These are phyloP conservation scores for Microglena sp. DNA, from an alignment of 139 green algal species.

Conservation along the genomic window DNA sequence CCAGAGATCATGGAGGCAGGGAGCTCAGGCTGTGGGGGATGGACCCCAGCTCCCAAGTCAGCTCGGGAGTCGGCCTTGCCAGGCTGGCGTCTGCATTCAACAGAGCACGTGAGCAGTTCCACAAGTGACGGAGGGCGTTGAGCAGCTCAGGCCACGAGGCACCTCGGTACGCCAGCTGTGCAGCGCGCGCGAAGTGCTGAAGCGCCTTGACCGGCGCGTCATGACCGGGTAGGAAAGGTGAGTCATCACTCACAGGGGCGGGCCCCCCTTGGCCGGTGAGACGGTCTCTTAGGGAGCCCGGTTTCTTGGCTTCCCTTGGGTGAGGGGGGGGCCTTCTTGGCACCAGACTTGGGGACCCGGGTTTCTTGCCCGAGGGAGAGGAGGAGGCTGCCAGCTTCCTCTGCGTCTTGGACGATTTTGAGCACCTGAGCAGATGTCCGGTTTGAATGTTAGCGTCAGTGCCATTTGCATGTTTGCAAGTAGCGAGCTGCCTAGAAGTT, in stretches of 20 bases:
- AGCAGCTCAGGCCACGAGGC: slow-evolving; percentile 31
- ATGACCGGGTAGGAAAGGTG: no score
- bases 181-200: slow-evolving; percentile 17
- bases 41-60: slow-evolving; percentile 12
- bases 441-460: no score
- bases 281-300: not conserved
- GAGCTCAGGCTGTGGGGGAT: no score
- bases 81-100: slow-evolving; percentile 17
- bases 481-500: no score
- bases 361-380: no score
- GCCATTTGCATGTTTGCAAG: no score
- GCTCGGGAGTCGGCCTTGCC: not conserved
- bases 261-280: not conserved
- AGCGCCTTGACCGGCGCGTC: slow-evolving; percentile 24
- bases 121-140: slow-evolving; percentile 26
- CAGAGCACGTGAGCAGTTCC: slow-evolving; percentile 24
- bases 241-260: no score
- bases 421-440: no score
- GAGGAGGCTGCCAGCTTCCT: no score
- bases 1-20: no score
- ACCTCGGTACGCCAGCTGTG: slow-evolving; percentile 21
- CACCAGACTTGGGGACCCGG: no score
- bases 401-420: no score
- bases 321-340: not conserved
- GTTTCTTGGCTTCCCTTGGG: not conserved